Conservation (phyloP, 192 early-diverging fungal genomes). For the Entomortierella lignicola region DNA sequence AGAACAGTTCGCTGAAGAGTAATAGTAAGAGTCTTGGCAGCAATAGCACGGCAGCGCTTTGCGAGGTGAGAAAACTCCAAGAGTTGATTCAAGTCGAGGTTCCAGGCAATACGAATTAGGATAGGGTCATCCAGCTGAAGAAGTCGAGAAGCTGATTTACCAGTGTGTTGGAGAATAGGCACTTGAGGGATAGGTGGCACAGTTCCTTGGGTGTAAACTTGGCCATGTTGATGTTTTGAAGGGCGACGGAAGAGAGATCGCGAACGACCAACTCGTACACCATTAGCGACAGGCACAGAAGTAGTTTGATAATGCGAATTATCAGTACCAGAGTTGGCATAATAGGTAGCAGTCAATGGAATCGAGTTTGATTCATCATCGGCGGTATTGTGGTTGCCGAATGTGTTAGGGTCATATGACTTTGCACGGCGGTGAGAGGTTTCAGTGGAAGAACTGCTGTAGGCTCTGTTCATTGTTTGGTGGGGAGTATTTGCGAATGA, state of each 20-base stretch:
- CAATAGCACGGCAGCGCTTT: slow-evolving; percentile 44
- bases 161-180: slow-evolving; percentile 46
- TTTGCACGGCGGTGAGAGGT: slow-evolving; percentile 36
- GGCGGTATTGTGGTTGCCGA: background rate
- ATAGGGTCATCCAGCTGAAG: slow-evolving; percentile 43
- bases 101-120: slow-evolving; percentile 41
- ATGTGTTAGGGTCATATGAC: slow-evolving; percentile 32
- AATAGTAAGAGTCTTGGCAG: slow-evolving; percentile 47
- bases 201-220: slow-evolving; percentile 44
- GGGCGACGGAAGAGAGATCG: slow-evolving; percentile 47
- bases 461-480: slow-evolving; percentile 22
- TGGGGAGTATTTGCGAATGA: slow-evolving; percentile 12
- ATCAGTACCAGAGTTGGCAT: slow-evolving; percentile 16
- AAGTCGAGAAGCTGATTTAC: slow-evolving; percentile 37
- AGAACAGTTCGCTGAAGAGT: slow-evolving; percentile 44
- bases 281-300: background rate
- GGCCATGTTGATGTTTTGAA: slow-evolving; percentile 20
- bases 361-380: slow-evolving; percentile 41
- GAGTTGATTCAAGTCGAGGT: slow-evolving; percentile 27
- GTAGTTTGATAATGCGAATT: background rate
- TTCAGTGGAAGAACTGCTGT: slow-evolving; percentile 22
- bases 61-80: slow-evolving; percentile 45
- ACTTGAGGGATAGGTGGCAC: slow-evolving; percentile 41
- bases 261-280: slow-evolving; percentile 25
- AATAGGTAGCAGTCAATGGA: slow-evolving; percentile 35